Evolutionary conservation across 2,329 filamentous ascomycete species (phyloP).

Genomic region (Immersiporthe knoxdaviesiana): DNA sequence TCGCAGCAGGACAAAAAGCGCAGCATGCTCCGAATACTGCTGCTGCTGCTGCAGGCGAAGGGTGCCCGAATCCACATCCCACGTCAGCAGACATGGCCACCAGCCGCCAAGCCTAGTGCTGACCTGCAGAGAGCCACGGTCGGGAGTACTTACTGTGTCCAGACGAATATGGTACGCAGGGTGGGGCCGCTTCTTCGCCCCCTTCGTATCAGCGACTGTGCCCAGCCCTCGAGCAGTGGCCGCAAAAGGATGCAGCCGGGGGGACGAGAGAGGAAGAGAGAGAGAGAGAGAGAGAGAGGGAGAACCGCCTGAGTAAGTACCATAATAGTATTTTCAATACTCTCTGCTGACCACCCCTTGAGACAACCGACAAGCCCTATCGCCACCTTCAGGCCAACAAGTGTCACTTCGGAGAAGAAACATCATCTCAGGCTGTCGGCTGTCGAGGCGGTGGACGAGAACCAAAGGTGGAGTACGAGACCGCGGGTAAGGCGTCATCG

Average conservation of each 20-base stretch:
- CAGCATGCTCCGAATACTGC: not conserved
- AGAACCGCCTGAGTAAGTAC: not conserved
- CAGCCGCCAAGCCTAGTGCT: conserved; percentile 9
- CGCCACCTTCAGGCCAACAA: not conserved
- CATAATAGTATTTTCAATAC: not conserved
- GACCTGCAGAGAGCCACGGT: too few species aligned
- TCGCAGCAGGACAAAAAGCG: not conserved
- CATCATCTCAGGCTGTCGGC: not conserved
- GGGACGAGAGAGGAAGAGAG: too few species aligned
- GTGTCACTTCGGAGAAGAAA: not conserved
- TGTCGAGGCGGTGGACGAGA: not conserved
- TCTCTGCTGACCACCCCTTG: not conserved
- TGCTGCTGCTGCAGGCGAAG: not conserved
- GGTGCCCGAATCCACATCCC: not conserved
- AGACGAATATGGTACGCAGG: too few species aligned
- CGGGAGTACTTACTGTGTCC: too few species aligned
- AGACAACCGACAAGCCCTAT: not conserved
- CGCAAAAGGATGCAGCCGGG: not conserved
- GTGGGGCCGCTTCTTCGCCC: not conserved
- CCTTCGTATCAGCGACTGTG: not conserved
- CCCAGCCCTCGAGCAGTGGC: not conserved
- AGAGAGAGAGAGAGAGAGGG: too few species aligned
- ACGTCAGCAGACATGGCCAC: conserved; percentile 11
- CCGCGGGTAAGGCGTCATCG: not conserved
- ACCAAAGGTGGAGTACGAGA: not conserved